Percentiles rank a stretch among this genome's conserved stretches.
These are phyloP conservation scores for Fusarium coffeatum DNA, from an alignment of 2,329 filamentous ascomycete genomes.

Conservation along the genomic window DNA sequence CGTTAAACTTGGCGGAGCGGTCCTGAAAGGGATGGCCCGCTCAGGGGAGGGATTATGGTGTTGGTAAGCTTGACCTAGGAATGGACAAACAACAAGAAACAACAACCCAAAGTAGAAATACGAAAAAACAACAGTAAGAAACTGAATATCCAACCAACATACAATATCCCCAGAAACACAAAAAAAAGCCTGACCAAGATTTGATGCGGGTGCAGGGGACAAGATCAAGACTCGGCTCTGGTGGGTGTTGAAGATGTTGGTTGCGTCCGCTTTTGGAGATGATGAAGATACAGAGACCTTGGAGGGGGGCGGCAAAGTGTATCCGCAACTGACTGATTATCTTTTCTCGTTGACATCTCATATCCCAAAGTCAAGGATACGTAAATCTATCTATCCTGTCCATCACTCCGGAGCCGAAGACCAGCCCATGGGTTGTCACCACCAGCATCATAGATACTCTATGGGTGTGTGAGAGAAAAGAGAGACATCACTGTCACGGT, in stretches of 20 bases:
- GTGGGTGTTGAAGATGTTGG: constrained; percentile 17
- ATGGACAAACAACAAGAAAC: constrained; percentile 30
- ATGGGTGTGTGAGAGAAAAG: background rate
- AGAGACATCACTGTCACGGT: constrained; percentile 9
- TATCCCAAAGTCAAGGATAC: constrained; percentile 17
- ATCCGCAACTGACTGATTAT: constrained; percentile 31
- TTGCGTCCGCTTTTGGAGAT: constrained; percentile 22
- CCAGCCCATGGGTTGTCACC: constrained; percentile 6
- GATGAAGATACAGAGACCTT: constrained; percentile 13
- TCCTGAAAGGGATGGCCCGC: constrained; percentile 44
- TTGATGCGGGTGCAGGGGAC: constrained; percentile 41
- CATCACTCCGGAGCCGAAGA: constrained; percentile 15
- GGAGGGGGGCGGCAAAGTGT: constrained; percentile 19
- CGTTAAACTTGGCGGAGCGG: constrained; percentile 39
- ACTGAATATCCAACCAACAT: constrained; percentile 14
- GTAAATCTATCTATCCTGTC: background rate
- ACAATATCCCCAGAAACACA: constrained; percentile 8
- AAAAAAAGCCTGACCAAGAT: constrained; percentile 42
- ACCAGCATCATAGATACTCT: background rate
- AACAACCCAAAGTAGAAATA: constrained; percentile 20
- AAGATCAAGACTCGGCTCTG: constrained; percentile 13
- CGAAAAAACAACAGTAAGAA: constrained; percentile 1
- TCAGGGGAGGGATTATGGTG: constrained; percentile 7
- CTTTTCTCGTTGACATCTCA: constrained; percentile 21
- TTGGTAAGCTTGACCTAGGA: background rate